phyloP scores from a whole-genome alignment of 495 filamentous ascomycete species.

The Xylaria acuta region DNA sequence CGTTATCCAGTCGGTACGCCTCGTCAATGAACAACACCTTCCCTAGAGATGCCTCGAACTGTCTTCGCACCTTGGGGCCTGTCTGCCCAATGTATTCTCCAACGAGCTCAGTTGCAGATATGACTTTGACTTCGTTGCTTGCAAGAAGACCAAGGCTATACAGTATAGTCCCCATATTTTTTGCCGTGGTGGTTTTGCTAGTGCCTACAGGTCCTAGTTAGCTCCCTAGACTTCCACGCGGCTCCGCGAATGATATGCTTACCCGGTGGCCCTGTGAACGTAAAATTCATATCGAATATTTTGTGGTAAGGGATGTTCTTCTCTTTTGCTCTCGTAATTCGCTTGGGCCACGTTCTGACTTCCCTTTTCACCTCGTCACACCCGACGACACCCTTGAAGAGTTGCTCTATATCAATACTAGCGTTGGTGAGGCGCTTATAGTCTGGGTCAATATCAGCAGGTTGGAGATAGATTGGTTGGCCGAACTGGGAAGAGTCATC shows the following conservation, averaged over 20 bases:
- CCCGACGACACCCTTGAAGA: neutral
- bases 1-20: slow-evolving; percentile 63
- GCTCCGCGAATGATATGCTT: neutral
- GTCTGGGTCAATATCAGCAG: neutral
- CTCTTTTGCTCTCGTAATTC: neutral
- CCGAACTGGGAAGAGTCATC: neutral
- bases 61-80: slow-evolving; percentile 61
- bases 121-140: slow-evolving; percentile 60
- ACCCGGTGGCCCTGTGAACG: neutral
- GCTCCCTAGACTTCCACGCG: neutral
- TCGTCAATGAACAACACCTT: slow-evolving; percentile 71
- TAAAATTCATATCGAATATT: neutral
- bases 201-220: slow-evolving; percentile 52
- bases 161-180: slow-evolving; percentile 72
- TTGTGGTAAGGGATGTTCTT: neutral
- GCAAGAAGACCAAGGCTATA: slow-evolving; percentile 70
- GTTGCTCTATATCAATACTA: neutral
- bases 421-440: neutral
- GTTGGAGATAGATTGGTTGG: neutral
- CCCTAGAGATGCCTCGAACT: slow-evolving; percentile 63
- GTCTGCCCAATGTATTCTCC: slow-evolving; percentile 67
- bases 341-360: neutral
- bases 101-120: slow-evolving; percentile 65
- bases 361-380: neutral
- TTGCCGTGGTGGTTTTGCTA: slow-evolving; percentile 74